Evolutionary conservation across 331 rosid genomes (phyloP), one percentile per base, ranked within the genome.

Genomic region (Malus hybrid): DNA sequence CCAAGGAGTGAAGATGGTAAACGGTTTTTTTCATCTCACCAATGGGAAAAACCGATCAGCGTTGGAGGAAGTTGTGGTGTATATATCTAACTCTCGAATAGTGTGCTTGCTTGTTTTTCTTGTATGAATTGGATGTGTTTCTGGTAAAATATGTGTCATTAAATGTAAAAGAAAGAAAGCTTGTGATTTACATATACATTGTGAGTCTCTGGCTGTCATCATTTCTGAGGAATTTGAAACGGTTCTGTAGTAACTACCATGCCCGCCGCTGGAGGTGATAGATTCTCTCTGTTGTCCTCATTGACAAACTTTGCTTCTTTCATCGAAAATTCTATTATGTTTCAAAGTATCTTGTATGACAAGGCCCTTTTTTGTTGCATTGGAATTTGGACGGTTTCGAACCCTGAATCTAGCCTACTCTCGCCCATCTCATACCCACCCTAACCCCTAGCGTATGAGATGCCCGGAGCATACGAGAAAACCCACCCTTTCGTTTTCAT

Each of bases 1-100:
- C 76, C 18, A 72, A 75, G 80, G 68, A 65, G 85, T 80, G 79
- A 82, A 76, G 66, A 69, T n/a, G 50, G 33, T 42, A 39, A 1
- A 27, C 14, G 69, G 76, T 59, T 72, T 56, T 72, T 56, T 57
- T 39, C 48, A 9, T 32, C 69, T 8, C 48, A 65, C 48, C 2
- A 15, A 32, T 36, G 5, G 1, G 71, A 39, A 67, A 67, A 19
- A 34, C 12, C 11, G 31, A 67, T 67, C 18, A 20, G 54, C 71
- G 13, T 42, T 62, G 32, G 77, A 73, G 69, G 32, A 24, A 42
- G 19, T 19, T 50, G 50, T 55, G 66, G 72, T 65, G 42, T 52
- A 59, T 55, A 19, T 34, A 76, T 67, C 57, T 6, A 39, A 60
- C 59, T 73, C 46, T 44, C 13, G 61, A 6, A 4, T 19, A 55